Conservation (phyloP, 2,329 filamentous ascomycete genomes). For the Ophiostoma novo-ulmi region DNA sequence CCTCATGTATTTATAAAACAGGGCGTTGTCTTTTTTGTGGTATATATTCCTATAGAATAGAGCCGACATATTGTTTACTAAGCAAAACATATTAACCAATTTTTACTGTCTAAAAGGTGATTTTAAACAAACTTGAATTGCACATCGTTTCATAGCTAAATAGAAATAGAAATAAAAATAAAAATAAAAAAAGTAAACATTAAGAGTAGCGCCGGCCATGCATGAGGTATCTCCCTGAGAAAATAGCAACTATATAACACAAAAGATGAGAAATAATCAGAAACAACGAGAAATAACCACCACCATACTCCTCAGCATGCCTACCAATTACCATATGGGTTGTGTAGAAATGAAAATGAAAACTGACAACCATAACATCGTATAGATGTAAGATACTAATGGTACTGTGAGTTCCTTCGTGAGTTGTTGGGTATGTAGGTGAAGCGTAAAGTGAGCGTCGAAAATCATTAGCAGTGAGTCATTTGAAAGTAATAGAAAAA, state of each 20-base stretch:
- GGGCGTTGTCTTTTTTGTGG: not conserved
- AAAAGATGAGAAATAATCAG: not conserved
- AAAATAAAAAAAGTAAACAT: not conserved
- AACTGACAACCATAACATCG: not conserved
- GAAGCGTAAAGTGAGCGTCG: not conserved
- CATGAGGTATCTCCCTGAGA: not conserved
- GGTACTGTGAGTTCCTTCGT: not conserved
- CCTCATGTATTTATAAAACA: not conserved
- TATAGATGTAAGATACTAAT: not conserved
- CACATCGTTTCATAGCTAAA: not conserved
- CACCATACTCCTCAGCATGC: not conserved
- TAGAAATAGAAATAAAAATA: no score
- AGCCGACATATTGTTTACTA: not conserved
- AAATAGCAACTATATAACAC: not conserved
- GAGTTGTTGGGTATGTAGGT: not conserved
- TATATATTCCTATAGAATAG: not conserved
- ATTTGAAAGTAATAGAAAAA: not conserved
- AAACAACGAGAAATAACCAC: not conserved
- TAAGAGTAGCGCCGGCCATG: slow-evolving; percentile 4
- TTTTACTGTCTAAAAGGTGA: not conserved
- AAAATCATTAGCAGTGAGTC: not conserved
- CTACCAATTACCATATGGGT: not conserved
- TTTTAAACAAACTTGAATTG: not conserved
- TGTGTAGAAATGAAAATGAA: not conserved
- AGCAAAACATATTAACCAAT: not conserved